phyloP scores from a whole-genome alignment of 257 asterid species.

The Solanum sitiens region DNA sequence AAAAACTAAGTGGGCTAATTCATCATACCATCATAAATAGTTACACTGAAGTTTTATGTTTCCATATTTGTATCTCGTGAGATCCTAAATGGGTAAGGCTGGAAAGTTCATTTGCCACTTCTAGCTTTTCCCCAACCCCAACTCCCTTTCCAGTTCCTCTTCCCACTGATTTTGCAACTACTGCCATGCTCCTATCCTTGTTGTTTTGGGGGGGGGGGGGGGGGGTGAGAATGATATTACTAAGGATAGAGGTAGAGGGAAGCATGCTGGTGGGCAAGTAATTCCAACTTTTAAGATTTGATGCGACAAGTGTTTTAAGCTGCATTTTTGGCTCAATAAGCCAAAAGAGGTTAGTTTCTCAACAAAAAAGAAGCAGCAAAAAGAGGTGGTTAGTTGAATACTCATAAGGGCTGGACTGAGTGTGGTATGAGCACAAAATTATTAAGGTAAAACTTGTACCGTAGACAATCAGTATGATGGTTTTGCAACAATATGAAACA shows the following conservation, averaged over 20 bases:
- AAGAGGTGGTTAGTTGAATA: not conserved
- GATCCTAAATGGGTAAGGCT: not conserved
- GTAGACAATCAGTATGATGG: not conserved
- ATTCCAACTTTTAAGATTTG: not conserved
- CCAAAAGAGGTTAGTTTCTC: not conserved
- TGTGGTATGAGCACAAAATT: not conserved
- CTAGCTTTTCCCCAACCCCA: not conserved
- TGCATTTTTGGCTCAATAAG: not conserved
- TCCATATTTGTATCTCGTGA: not conserved
- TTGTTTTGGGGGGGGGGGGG: not conserved
- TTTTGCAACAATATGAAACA: not conserved
- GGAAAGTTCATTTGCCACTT: not conserved
- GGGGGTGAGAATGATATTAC: not conserved
- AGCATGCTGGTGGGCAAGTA: not conserved
- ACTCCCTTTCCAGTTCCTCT: not conserved
- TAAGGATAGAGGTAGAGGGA: not conserved
- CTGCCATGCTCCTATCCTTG: not conserved
- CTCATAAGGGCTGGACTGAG: not conserved
- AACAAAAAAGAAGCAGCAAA: not conserved
- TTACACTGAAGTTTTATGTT: not conserved
- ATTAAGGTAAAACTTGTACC: not conserved
- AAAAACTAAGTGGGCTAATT: not conserved
- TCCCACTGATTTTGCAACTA: not conserved
- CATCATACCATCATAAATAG: not conserved
- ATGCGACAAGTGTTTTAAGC: not conserved